Evolutionary conservation across 2,329 filamentous ascomycete species (phyloP), one percentile per base, ranked within the genome.

Genomic region (Pseudonectria foliicola): DNA sequence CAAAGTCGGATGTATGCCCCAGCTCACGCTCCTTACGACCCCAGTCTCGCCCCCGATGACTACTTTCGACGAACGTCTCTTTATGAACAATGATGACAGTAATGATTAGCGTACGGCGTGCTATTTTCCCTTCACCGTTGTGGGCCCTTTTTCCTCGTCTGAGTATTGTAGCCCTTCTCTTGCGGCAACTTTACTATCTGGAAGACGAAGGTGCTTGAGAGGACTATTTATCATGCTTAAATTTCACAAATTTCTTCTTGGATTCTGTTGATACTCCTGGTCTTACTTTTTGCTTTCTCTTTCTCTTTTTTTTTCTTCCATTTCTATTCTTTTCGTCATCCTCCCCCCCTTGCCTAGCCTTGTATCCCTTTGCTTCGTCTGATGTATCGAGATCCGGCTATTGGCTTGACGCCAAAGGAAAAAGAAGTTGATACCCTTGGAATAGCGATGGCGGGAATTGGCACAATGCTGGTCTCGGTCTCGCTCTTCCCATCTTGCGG

Each of bases 371-470:
- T 47, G 44, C 44, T 40, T 44, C 42, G 42, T 48, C 48, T 43
- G 53, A 41, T 51, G 38, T 43, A 45, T 51, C 42, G 35, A 50
- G 45, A 31, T 48, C 36, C 39, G 27, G 37, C 41, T 43, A 35
- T 43, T 46, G 45, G 46, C 40, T 48, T 49, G 36, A 47, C 44
- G 48, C 48, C 45, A 52, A 45, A 42, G 52, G 55, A 50, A 46
- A n/a, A n/a, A n/a, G n/a, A 49, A 48, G 51, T 55, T 61, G 52
- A 64, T 64, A 63, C 59, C 57, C 56, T 49, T 35, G 54, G 53
- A 54, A 50, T 42, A 42, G 43, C 40, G 45, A 48, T 38, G 46
- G 35, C 36, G 44, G 44, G 43, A 48, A 39, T 36, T 50, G 41
- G 45, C 34, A 36, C 42, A 49, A 45, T 39, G 43, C 34, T 29